Evolutionary conservation across 306 rosid species (phyloP), one percentile per base, ranked within the genome.

Genomic region (Ormosia semicastrata): DNA sequence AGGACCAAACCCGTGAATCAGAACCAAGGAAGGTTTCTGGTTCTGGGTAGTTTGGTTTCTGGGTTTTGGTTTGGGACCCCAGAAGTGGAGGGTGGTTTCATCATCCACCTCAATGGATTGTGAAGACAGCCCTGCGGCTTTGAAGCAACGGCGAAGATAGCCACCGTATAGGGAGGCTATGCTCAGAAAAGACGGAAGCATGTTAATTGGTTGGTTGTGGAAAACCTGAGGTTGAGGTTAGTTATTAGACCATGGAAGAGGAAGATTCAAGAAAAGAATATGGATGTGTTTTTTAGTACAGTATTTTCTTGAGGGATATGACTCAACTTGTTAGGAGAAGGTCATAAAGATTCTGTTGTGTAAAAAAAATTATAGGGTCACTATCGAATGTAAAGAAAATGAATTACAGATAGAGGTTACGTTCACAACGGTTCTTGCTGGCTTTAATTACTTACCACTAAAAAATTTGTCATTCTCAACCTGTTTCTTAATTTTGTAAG

Each of bases 1-100:
- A 1, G 98, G 97, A 0, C 98, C 99, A 66, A 93, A 95, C 5
- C 99, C 99, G 80, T 95, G 99, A 82, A 95, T 86, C 8, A 95
- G 82, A 43, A 93, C 74, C 1, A 95, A 72, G 0, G 89, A 74
- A 1, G 92, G 88, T 12, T 90, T 91, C 0, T 65, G 44, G 66
- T 89, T 91, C 0, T 65, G 44, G 66, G 81, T 4, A 8, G 73
- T 3, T 17, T 43, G 37, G 1, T 24, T 49, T 5, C 1, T 8
- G 49, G 82, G 2, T 33, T 63, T 74, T 0, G 69, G 76, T 17
- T 29, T 77, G 11, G 99, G 99, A 0, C 88, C 94, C 98, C 98
- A 93, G 72, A 84, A 89, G 63, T 89, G 90, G 46, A 95, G 34
- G 5, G 93, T 88, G 41, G 98, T 93, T 33, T 93, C 79, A 2